Percentiles rank a stretch among this genome's conserved stretches.
Conservation (phyloP, 2,329 filamentous ascomycete species). For the Claviceps sp. region DNA sequence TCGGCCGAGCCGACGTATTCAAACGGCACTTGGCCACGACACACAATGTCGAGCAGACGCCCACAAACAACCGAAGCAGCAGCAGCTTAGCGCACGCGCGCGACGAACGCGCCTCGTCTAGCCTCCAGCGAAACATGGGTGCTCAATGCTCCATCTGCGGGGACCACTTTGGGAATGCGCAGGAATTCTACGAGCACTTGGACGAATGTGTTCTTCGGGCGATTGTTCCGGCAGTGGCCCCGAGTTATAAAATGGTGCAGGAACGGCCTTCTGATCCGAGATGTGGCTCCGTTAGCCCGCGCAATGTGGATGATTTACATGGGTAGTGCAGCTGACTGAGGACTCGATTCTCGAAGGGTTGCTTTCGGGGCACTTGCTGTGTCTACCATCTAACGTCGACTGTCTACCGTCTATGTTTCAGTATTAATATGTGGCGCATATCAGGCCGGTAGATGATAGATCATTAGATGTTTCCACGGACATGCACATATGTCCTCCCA, state of each 20-base stretch:
- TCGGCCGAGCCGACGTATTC: constrained; percentile 94
- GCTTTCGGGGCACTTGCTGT: too few species aligned
- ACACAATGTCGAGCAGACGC: constrained; percentile 86
- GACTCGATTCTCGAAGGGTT: too few species aligned
- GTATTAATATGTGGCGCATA: too few species aligned
- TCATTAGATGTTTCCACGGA: too few species aligned
- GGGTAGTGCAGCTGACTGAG: too few species aligned
- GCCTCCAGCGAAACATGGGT: constrained; percentile 23
- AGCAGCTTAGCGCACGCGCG: constrained; percentile 7
- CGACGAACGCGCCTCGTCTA: not conserved
- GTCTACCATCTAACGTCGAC: too few species aligned
- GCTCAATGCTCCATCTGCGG: constrained; percentile 87
- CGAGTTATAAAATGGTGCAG: not conserved
- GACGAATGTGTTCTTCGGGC: constrained; percentile 52
- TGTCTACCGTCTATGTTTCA: too few species aligned
- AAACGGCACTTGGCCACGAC: constrained; percentile 89
- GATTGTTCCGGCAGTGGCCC: constrained; percentile 29
- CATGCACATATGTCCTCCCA: too few species aligned
- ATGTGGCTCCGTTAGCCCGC: constrained; percentile 2
- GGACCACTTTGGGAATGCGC: constrained; percentile 65
- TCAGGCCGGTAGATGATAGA: too few species aligned
- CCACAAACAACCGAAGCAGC: constrained; percentile 57
- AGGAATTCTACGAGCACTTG: constrained; percentile 95
- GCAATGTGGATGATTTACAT: not conserved
- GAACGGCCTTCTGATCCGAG: not conserved